Evolutionary conservation across 2,329 filamentous ascomycete genomes (phyloP).

Genomic region (Neopestalotiopsis sp.): DNA sequence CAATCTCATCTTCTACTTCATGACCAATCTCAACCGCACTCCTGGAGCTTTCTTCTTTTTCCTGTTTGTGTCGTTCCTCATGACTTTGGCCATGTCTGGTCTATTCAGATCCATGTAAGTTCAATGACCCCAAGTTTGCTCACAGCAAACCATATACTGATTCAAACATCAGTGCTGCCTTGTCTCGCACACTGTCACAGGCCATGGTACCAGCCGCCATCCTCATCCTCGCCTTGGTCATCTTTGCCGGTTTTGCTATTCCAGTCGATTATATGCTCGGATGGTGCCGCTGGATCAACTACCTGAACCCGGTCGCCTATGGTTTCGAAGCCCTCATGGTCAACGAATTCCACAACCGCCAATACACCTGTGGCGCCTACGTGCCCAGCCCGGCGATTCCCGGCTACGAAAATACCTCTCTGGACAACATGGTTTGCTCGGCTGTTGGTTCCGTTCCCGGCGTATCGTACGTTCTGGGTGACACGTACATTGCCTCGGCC

Average conservation of each 20-base stretch:
- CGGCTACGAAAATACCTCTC: slow-evolving; percentile 42
- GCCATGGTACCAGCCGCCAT: slow-evolving; percentile 64
- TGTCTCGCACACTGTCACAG: slow-evolving; percentile 73
- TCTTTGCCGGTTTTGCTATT: slow-evolving; percentile 71
- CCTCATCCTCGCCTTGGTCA: slow-evolving; percentile 68
- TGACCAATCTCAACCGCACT: slow-evolving; percentile 79
- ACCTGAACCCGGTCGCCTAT: slow-evolving; percentile 80
- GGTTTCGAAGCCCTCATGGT: slow-evolving; percentile 81
- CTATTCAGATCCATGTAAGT: slow-evolving; percentile 75
- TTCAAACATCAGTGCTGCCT: slow-evolving; percentile 53
- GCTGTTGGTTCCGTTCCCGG: slow-evolving; percentile 65
- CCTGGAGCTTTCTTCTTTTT: slow-evolving; percentile 86
- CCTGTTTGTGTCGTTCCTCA: slow-evolving; percentile 49
- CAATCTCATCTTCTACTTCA: slow-evolving; percentile 84
- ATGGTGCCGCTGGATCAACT: slow-evolving; percentile 53
- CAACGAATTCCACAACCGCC: slow-evolving; percentile 77
- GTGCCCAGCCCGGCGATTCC: slow-evolving; percentile 44
- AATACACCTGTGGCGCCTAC: slow-evolving; percentile 59
- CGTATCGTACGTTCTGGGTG: slow-evolving; percentile 57
- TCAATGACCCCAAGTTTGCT: background rate
- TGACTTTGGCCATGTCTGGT: slow-evolving; percentile 82
- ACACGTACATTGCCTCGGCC: slow-evolving; percentile 58
- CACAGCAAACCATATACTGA: background rate
- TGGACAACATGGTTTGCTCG: slow-evolving; percentile 59
- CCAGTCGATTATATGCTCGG: slow-evolving; percentile 70